These are phyloP conservation scores for Candida boidinii DNA, from an alignment of 805 yeast species.

Conservation along the genomic window DNA sequence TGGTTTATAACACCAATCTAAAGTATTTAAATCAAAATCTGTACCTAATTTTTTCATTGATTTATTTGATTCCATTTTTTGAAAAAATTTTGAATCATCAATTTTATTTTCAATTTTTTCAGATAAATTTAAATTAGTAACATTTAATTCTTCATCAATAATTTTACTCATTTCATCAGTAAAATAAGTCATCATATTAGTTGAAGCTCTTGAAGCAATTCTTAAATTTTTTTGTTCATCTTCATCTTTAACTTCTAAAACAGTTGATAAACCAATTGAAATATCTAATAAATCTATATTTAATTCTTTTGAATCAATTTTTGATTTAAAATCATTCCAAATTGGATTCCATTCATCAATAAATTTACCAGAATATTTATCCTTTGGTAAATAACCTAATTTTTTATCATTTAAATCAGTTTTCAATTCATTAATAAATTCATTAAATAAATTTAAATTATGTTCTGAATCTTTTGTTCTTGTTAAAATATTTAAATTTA, in stretches of 20 bases:
- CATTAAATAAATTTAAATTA: constrained; percentile 56
- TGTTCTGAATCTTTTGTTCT: constrained; percentile 78
- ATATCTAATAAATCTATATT: constrained; percentile 52
- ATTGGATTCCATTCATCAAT: constrained; percentile 67
- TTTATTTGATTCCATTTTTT: constrained; percentile 36
- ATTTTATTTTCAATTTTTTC: constrained; percentile 75
- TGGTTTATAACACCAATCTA: constrained; percentile 94
- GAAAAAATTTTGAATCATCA: constrained; percentile 67
- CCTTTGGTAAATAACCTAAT: constrained; percentile 68
- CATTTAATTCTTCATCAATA: constrained; percentile 78
- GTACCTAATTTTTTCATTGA: constrained; percentile 45
- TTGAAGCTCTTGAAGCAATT: constrained; percentile 69
- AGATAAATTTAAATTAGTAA: constrained; percentile 63
- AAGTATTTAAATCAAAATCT: constrained; percentile 64
- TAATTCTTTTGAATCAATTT: too few relatives aligned
- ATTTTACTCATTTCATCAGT: constrained; percentile 81
- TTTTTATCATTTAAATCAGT: constrained; percentile 29
- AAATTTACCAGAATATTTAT: constrained; percentile 75
- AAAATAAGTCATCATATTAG: constrained; percentile 71
- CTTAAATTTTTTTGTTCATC: constrained; percentile 60
- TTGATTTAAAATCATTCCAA: constrained; percentile 24
- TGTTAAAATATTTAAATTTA: constrained; percentile 45
- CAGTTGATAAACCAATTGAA: constrained; percentile 41
- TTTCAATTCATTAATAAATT: constrained; percentile 42
- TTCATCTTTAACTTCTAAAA: constrained; percentile 70